Percentiles rank a stretch among this genome's conserved stretches.
Evolutionary conservation across 257 asterid species (phyloP).

Genomic region (Paraleonurus japonicus): DNA sequence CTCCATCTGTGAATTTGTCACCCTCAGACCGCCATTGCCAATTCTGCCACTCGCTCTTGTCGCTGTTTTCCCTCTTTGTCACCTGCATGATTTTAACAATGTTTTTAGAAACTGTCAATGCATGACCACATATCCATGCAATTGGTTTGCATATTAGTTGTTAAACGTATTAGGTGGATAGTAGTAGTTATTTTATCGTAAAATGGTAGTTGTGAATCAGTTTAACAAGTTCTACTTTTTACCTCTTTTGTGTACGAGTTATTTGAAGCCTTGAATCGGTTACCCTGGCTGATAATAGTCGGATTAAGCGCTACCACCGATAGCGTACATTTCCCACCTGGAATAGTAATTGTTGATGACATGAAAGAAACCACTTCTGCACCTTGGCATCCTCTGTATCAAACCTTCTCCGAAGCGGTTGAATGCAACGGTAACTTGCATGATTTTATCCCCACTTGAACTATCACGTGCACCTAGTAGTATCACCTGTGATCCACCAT

Average conservation of each 20-base stretch:
- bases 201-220: background rate
- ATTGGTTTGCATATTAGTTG: too few relatives aligned
- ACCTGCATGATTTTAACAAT: conserved; percentile 34
- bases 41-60: conserved; percentile 40
- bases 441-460: conserved; percentile 44
- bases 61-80: conserved; percentile 57
- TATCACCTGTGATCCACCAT: conserved; percentile 54
- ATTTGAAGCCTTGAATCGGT: conserved; percentile 64
- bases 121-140: background rate
- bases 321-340: conserved; percentile 76
- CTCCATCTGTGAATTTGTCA: conserved; percentile 61
- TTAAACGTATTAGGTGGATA: too few relatives aligned
- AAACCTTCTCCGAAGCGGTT: conserved; percentile 64
- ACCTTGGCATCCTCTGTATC: conserved; percentile 85
- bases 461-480: conserved; percentile 73
- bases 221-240: background rate
- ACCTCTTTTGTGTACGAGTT: conserved; percentile 55
- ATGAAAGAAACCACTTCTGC: conserved; percentile 83
- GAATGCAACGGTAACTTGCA: conserved; percentile 84
- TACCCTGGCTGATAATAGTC: conserved; percentile 86
- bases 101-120: background rate
- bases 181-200: background rate
- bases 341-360: conserved; percentile 76
- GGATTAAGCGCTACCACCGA: conserved; percentile 81
- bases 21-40: conserved; percentile 91